These are phyloP conservation scores for Scheffersomyces titani DNA, from an alignment of 1,139 yeast genomes.

Conservation along the genomic window DNA sequence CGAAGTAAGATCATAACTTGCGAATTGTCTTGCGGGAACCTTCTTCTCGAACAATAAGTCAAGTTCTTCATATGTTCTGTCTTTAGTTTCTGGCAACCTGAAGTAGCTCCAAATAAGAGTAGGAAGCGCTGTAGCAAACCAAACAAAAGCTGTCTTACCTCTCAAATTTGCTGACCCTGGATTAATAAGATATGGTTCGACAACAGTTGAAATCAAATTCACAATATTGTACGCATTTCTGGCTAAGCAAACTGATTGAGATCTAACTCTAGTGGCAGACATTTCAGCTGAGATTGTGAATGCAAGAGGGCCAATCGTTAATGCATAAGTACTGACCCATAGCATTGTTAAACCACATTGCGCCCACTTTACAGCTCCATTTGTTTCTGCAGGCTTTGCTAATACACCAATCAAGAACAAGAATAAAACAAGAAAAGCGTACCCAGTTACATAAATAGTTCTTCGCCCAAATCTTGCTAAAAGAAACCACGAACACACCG, in stretches of 20 bases:
- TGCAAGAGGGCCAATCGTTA: conserved; percentile 27
- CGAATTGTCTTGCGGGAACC: conserved; percentile 20
- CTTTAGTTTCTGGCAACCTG: conserved; percentile 25
- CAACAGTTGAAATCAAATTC: conserved; percentile 20
- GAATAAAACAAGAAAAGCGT: conserved; percentile 8
- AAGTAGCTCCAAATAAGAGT: conserved; percentile 24
- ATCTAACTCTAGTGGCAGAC: conserved; percentile 25
- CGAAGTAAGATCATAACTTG: conserved; percentile 2
- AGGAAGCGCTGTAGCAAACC: conserved; percentile 24
- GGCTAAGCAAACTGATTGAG: conserved; percentile 26
- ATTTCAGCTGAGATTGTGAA: conserved; percentile 24
- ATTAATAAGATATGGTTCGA: conserved; percentile 28
- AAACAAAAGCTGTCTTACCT: conserved; percentile 28
- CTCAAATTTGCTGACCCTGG: conserved; percentile 23
- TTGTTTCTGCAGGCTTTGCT: conserved; percentile 17
- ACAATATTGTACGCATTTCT: conserved; percentile 24
- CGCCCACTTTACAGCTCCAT: conserved; percentile 20
- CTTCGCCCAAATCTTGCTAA: conserved; percentile 22
- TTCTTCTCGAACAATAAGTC: conserved; percentile 24
- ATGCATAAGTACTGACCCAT: conserved; percentile 26
- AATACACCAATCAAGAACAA: conserved; percentile 13
- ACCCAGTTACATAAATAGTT: conserved; percentile 21
- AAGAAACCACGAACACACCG: conserved; percentile 21
- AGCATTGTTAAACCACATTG: conserved; percentile 23
- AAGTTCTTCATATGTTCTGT: conserved; percentile 25